Conservation (phyloP, 257 asterid species). For the Rhazya stricta region DNA sequence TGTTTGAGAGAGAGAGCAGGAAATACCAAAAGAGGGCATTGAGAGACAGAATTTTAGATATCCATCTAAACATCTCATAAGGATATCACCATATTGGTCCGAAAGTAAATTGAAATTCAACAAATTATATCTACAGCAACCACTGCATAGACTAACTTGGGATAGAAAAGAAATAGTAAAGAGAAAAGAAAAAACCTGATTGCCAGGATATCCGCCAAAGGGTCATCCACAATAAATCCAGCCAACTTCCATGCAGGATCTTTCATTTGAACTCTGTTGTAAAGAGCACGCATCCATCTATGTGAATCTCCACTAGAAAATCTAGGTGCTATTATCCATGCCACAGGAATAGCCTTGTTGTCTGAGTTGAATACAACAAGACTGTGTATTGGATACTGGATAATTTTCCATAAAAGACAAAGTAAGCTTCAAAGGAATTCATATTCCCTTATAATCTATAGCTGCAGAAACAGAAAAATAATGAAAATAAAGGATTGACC, state of each 20-base stretch:
- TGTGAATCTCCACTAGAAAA: constrained; percentile 55
- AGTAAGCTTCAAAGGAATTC: constrained; percentile 34
- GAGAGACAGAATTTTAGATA: neutral
- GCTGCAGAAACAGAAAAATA: constrained; percentile 8
- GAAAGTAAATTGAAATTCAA: neutral
- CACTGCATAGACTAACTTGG: neutral
- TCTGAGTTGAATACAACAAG: constrained; percentile 95
- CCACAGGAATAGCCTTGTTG: constrained; percentile 97
- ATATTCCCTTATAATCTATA: neutral
- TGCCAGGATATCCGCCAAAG: constrained; percentile 58
- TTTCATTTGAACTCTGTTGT: constrained; percentile 70
- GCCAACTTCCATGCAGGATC: constrained; percentile 97
- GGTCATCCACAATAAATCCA: constrained; percentile 88
- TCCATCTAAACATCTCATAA: neutral
- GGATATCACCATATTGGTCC: neutral
- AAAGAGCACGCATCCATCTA: constrained; percentile 92
- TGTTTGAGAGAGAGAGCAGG: neutral
- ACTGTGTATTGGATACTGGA: constrained; percentile 87
- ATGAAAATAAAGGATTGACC: constrained; percentile 38
- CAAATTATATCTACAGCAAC: neutral
- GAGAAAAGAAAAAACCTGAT: constrained; percentile 47
- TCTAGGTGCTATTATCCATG: constrained; percentile 80
- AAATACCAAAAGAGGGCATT: neutral
- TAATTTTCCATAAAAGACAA: constrained; percentile 30
- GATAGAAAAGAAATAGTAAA: too few relatives aligned